A percentile compares a stretch with the other conserved stretches of the same genome.
These are phyloP conservation scores for Hypoxylon sp. DNA, from an alignment of 2,329 filamentous ascomycete genomes.

Conservation along the genomic window DNA sequence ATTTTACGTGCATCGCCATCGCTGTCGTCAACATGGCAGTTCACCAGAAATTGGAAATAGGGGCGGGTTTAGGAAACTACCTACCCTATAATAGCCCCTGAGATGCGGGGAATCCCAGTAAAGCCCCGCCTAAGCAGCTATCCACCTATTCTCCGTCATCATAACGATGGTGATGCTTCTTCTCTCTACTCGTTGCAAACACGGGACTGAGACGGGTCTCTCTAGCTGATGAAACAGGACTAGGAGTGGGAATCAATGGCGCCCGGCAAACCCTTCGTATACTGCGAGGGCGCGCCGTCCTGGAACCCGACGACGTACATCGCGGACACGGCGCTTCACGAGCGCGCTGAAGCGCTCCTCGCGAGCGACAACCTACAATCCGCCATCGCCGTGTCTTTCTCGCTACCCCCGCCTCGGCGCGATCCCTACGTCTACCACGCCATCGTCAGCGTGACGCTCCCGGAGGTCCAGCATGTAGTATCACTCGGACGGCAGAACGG, in stretches of 20 bases:
- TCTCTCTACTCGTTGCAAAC: background rate
- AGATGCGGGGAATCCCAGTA: slow-evolving; percentile 36
- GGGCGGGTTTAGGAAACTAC: slow-evolving; percentile 21
- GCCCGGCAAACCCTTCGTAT: slow-evolving; percentile 48
- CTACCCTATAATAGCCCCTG: slow-evolving; percentile 36
- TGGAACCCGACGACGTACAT: slow-evolving; percentile 62
- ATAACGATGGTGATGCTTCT: background rate
- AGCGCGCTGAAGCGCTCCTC: slow-evolving; percentile 57
- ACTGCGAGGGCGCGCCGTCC: slow-evolving; percentile 62
- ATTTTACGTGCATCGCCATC: slow-evolving; percentile 8
- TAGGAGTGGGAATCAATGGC: slow-evolving; percentile 36
- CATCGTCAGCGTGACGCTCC: slow-evolving; percentile 64
- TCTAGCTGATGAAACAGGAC: no score
- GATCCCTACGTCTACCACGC: slow-evolving; percentile 68
- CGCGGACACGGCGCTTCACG: slow-evolving; percentile 58
- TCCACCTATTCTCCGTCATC: background rate
- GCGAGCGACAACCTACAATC: slow-evolving; percentile 59
- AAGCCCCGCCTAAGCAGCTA: background rate
- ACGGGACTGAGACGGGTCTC: no score
- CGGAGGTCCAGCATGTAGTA: slow-evolving; percentile 64
- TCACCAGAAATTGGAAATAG: background rate
- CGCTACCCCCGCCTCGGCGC: slow-evolving; percentile 56
- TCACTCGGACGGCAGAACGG: slow-evolving; percentile 61
- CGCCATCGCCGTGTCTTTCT: slow-evolving; percentile 62
- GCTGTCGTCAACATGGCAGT: background rate